Base-by-base conservation (phyloP, 2,329 filamentous ascomycete species). In the Diaporthe caulivora region DNA sequence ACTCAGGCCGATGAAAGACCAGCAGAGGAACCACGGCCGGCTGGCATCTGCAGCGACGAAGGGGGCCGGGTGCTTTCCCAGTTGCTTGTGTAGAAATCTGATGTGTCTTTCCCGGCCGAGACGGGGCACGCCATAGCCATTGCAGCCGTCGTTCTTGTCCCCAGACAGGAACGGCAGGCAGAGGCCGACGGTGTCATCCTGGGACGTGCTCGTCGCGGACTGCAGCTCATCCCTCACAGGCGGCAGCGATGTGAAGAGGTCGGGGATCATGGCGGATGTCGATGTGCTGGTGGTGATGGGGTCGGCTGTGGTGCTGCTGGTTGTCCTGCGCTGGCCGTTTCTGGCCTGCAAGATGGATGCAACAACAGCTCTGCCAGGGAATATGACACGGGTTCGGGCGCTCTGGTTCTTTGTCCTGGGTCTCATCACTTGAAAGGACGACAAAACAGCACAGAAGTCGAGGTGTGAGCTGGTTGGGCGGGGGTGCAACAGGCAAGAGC, bases 11-110 rank as follows among this genome's bases (percentile, higher is more conserved):
- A 92, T 90, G 70, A 98, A 86, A 70, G 90, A 93, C 97, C 97
- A 99, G 85, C 98, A 98, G 76, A 98, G 88, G 79, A 98, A 90
- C 97, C 97, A 99, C 13, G 97, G 95, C 71, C 96, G 88, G 80
- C 94, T 95, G 42, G 97, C 93, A 86, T 99, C 97, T 77, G 95
- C 90, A 64, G 88, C 88, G 69, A 92, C 91, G 82, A 93, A 98
- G 4, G 85, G 86, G 10, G 89, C 84, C 0, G 96, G 94, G 75
- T 97, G 90, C 64, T 86, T 86, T 31, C 85, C 86, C 42, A 93
- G 83, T 77, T 85, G 86, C 76, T 86, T 87, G 76, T 88, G 87
- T 65, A 95, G 83, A 80, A 94, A 95, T 44, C 81, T 83, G 74
- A 90, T 85, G 82, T 93, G 91, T 54, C 85, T 85, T 75, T 84